Conservation (phyloP, 2,329 filamentous ascomycete species). For the Alternaria ethzedia region DNA sequence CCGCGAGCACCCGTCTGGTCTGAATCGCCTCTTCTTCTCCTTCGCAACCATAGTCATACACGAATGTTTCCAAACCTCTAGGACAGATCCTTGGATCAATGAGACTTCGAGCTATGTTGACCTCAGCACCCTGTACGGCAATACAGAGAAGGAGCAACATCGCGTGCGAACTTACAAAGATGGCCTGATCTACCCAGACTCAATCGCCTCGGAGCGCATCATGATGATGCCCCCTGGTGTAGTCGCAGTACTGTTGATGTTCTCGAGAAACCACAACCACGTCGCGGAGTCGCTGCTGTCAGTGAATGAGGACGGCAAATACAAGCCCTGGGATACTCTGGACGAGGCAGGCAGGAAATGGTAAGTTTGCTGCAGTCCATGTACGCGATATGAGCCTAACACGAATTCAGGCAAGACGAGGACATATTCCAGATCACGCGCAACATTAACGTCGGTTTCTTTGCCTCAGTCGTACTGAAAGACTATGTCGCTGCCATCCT, state of each 20-base stretch:
- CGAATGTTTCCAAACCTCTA: slow-evolving; percentile 70
- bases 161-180: slow-evolving; percentile 69
- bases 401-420: slow-evolving; percentile 35
- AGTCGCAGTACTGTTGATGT: slow-evolving; percentile 69
- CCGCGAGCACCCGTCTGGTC: slow-evolving; percentile 69
- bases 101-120: slow-evolving; percentile 77
- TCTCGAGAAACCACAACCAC: slow-evolving; percentile 80
- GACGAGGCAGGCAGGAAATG: slow-evolving; percentile 45
- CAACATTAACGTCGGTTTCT: slow-evolving; percentile 59
- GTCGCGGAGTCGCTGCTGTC: slow-evolving; percentile 75
- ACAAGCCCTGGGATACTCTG: slow-evolving; percentile 72
- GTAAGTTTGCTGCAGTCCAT: slow-evolving; percentile 12
- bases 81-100: slow-evolving; percentile 66
- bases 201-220: slow-evolving; percentile 69
- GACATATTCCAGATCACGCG: slow-evolving; percentile 63
- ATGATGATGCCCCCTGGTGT: slow-evolving; percentile 73
- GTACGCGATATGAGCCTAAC: not conserved
- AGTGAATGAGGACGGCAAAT: slow-evolving; percentile 83
- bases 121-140: slow-evolving; percentile 72
- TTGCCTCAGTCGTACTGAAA: slow-evolving; percentile 70
- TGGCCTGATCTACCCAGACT: slow-evolving; percentile 71
- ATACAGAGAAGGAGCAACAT: slow-evolving; percentile 69
- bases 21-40: slow-evolving; percentile 76
- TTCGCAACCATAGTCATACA: slow-evolving; percentile 68
- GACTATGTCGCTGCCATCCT: slow-evolving; percentile 82